Evolutionary conservation across 192 early-diverging fungal species (phyloP).

Genomic region (Geranomyces variabilis): DNA sequence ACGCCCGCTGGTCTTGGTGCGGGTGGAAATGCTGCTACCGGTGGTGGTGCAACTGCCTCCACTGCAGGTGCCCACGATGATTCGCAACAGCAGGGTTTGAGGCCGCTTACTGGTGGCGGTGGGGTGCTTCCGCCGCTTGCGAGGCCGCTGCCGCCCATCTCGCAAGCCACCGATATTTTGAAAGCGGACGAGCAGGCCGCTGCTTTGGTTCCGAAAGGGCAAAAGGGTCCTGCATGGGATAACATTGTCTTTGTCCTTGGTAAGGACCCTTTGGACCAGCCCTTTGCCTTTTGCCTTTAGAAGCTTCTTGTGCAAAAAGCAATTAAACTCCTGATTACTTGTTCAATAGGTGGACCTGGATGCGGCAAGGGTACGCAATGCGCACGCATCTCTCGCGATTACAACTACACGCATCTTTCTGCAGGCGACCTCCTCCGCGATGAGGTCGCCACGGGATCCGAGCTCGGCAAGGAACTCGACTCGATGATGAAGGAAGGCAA

Average conservation of each 20-base stretch:
- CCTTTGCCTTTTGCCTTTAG: too few relatives aligned
- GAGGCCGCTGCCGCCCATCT: conserved; percentile 27
- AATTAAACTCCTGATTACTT: neutral
- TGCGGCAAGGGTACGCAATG: conserved; percentile 83
- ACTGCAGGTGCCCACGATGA: too few relatives aligned
- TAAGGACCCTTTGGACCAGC: too few relatives aligned
- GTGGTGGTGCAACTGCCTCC: neutral
- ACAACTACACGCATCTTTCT: conserved; percentile 89
- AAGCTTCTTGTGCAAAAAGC: neutral
- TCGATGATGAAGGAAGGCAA: conserved; percentile 89
- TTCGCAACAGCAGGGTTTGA: too few relatives aligned
- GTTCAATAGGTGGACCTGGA: conserved; percentile 52
- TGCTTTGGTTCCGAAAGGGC: neutral
- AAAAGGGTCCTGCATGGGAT: conserved; percentile 43
- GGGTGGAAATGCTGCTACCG: conserved; percentile 9
- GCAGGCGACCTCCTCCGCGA: conserved; percentile 94
- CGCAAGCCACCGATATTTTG: neutral
- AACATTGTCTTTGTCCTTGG: conserved; percentile 60
- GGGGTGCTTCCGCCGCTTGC: neutral
- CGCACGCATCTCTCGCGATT: conserved; percentile 79
- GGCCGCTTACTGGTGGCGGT: too few relatives aligned
- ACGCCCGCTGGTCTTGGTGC: neutral
- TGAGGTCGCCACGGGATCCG: conserved; percentile 67
- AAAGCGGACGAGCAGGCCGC: conserved; percentile 2
- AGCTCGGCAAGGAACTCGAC: conserved; percentile 77